Base-by-base conservation (phyloP, 2,329 filamentous ascomycete species). In the Trichoderma sp. region DNA sequence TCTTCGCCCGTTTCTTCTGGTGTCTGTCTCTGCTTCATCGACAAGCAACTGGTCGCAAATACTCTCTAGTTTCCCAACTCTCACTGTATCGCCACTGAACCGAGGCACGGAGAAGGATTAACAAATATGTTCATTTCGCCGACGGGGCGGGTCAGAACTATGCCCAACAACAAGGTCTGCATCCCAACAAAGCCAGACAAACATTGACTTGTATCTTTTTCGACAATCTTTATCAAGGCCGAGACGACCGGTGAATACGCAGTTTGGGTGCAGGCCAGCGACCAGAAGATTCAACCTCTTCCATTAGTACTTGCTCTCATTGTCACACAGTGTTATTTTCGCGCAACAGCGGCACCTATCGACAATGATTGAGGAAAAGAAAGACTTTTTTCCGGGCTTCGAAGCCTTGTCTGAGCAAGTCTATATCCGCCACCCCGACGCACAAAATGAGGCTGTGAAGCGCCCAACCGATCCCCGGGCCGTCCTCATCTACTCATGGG, bases 401-500 rank as follows among this genome's bases (percentile, higher is more conserved):
- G 83, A 79, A 2, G 78, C 82, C 74, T 78, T 87, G 73, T 83
- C 81, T 57, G 80, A 84, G 67, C 85, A 86, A 64, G 81, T 88
- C 72, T 85, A 83, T 73, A 76, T 86, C 68, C 83, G 83, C 58
- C 78, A 81, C 12, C 78, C 81, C 55, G 68, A 71, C 5, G 30
- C 4, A 7, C n/a, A 65, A 28, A 63, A 74, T 5, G 73, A 77
- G 23, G 74, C 75, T 7, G 47, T 74, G 4, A 67, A 74, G 6
- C 70, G 75, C 6, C 43, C 72, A 6, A 65, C 75, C 30, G 79
- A 84, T 63, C 85, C 85, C 3, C 81, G 82, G 20, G 84, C 82
- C 6, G 80, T 89, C 57, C 75, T 89, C 59, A 81, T 90, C 72
- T 89, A 85, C 77, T 84, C 86, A 75, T 90, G 87, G 88, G 87